Evolutionary conservation across 768 basidiomycete genomes (phyloP).

Genomic region (Russula foetens): DNA sequence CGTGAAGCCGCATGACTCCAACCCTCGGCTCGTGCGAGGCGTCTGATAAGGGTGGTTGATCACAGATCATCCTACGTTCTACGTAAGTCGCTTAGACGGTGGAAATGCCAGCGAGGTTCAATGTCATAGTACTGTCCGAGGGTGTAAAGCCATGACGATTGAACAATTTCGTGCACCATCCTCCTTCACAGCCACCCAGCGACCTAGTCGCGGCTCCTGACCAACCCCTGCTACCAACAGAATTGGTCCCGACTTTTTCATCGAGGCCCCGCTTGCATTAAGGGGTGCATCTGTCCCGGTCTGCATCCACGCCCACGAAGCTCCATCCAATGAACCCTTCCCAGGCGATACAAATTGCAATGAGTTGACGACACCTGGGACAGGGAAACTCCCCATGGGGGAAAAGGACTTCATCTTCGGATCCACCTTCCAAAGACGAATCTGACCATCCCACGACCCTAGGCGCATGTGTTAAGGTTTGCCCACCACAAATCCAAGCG

Average conservation of each 20-base stretch:
- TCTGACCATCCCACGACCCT: slow-evolving; percentile 92
- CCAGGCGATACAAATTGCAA: slow-evolving; percentile 66
- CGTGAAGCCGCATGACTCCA: too few species aligned
- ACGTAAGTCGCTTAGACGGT: background rate
- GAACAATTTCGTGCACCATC: slow-evolving; percentile 66
- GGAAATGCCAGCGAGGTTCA: too few species aligned
- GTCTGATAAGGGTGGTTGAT: too few species aligned
- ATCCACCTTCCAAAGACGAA: slow-evolving; percentile 90
- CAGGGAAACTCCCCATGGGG: slow-evolving; percentile 52
- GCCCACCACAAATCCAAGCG: background rate
- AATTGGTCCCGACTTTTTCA: slow-evolving; percentile 20
- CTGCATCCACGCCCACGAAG: slow-evolving; percentile 32
- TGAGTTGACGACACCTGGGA: slow-evolving; percentile 82
- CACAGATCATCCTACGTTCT: too few species aligned
- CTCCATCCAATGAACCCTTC: slow-evolving; percentile 32
- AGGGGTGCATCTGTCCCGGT: slow-evolving; percentile 29
- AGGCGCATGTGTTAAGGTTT: background rate
- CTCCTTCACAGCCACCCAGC: slow-evolving; percentile 78
- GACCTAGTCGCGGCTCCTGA: slow-evolving; percentile 82
- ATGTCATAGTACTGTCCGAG: slow-evolving; percentile 26
- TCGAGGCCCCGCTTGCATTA: slow-evolving; percentile 14
- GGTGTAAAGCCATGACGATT: slow-evolving; percentile 50
- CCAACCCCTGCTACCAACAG: slow-evolving; percentile 75
- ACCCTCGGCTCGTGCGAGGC: too few species aligned
- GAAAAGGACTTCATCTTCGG: slow-evolving; percentile 69